Percentiles rank a stretch among this genome's conserved stretches.
These are phyloP conservation scores for Luffa aegyptiaca DNA, from an alignment of 306 rosid genomes.

Conservation along the genomic window DNA sequence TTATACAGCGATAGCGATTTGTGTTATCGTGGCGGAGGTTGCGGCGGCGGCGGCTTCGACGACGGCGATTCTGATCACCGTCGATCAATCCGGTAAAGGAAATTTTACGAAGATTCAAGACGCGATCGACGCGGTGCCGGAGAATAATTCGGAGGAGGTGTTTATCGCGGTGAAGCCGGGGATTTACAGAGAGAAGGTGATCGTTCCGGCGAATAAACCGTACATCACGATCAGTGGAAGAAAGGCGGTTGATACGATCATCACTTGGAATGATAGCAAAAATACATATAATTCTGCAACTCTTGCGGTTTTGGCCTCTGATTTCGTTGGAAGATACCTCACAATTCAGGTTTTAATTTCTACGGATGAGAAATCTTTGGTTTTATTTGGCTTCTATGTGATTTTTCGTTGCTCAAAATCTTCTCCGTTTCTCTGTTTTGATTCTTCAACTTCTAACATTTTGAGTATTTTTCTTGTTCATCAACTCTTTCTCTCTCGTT, in stretches of 20 bases:
- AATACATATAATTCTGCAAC: conserved; percentile 29
- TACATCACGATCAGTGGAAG: conserved; percentile 39
- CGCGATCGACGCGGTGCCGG: conserved; percentile 37
- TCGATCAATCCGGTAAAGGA: conserved; percentile 34
- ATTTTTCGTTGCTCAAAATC: too few species aligned
- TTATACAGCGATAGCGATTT: background rate
- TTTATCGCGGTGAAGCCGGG: conserved; percentile 30
- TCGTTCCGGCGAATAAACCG: conserved; percentile 37
- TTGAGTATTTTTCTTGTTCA: background rate
- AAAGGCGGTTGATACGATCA: conserved; percentile 13
- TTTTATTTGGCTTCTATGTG: too few species aligned
- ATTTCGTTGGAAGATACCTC: conserved; percentile 34
- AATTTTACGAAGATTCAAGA: conserved; percentile 35
- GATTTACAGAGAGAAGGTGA: conserved; percentile 28
- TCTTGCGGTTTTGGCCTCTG: conserved; percentile 31
- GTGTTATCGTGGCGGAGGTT: background rate
- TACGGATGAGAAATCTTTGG: background rate
- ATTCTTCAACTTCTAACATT: background rate
- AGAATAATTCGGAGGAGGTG: conserved; percentile 30
- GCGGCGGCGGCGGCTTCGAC: background rate
- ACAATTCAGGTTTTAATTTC: conserved; percentile 35
- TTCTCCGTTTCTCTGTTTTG: background rate
- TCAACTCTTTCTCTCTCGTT: too few species aligned
- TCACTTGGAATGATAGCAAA: conserved; percentile 34
- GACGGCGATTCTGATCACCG: conserved; percentile 28